Evolutionary conservation across 495 filamentous ascomycete genomes (phyloP).

Genomic region (Melanomma pulvis-pyrius): DNA sequence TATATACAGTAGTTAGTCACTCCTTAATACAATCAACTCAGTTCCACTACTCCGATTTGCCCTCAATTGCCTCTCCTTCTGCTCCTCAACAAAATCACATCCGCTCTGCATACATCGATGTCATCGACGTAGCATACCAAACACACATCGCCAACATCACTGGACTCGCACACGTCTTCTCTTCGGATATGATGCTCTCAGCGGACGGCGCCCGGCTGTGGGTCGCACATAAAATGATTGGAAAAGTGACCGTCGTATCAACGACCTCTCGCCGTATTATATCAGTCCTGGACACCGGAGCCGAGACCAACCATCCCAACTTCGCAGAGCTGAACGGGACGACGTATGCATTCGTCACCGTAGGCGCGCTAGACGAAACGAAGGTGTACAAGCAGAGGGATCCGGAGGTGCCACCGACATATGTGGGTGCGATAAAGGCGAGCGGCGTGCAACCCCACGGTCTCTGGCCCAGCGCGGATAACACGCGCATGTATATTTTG

Average conservation of each 20-base stretch:
- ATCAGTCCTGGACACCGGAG: constrained; percentile 32
- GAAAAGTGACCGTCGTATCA: constrained; percentile 32
- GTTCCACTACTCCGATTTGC: too few species aligned
- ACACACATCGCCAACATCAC: constrained; percentile 29
- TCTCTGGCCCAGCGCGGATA: constrained; percentile 37
- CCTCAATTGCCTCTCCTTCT: too few species aligned
- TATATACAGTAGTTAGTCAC: too few species aligned
- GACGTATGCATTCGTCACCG: constrained; percentile 34
- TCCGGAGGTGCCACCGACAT: constrained; percentile 11
- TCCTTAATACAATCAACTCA: too few species aligned
- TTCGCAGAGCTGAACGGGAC: constrained; percentile 34
- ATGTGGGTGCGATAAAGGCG: constrained; percentile 17
- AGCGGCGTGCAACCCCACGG: constrained; percentile 38
- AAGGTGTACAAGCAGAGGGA: constrained; percentile 25
- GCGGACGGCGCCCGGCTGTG: constrained; percentile 34
- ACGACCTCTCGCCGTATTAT: constrained; percentile 7
- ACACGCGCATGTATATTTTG: constrained; percentile 36
- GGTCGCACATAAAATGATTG: constrained; percentile 39
- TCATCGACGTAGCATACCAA: constrained; percentile 33
- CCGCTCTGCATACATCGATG: constrained; percentile 7
- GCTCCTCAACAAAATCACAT: too few species aligned
- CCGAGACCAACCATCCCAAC: constrained; percentile 38
- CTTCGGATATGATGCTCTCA: constrained; percentile 40
- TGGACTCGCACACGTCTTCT: constrained; percentile 34
- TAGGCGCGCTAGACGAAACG: constrained; percentile 30